phyloP scores from a whole-genome alignment of 2,329 filamentous ascomycete species.

The Pseudodiploospora longispora region DNA sequence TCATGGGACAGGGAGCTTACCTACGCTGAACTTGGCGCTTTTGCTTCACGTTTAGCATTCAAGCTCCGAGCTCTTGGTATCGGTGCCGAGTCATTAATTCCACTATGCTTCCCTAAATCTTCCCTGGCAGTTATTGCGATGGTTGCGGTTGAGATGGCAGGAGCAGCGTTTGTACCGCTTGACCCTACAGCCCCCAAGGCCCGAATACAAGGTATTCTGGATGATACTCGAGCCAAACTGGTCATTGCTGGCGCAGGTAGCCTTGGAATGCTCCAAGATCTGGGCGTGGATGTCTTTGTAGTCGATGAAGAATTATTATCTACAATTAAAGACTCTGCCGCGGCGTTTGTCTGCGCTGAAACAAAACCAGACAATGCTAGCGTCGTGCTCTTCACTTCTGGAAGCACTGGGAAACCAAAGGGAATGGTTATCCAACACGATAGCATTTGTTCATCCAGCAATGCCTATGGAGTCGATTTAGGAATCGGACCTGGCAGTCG shows the following conservation, averaged over 20 bases:
- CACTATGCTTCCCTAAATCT: constrained; percentile 42
- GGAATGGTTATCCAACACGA: constrained; percentile 46
- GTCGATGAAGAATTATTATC: constrained; percentile 27
- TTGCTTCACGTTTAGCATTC: constrained; percentile 1
- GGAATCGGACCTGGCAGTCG: constrained; percentile 32
- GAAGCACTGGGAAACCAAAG: constrained; percentile 57
- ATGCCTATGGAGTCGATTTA: constrained; percentile 32
- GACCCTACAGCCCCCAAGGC: constrained; percentile 38
- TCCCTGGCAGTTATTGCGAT: constrained; percentile 36
- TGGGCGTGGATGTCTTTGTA: constrained; percentile 24
- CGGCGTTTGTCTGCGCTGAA: constrained; percentile 18
- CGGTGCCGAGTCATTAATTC: constrained; percentile 19
- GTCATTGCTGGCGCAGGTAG: constrained; percentile 22
- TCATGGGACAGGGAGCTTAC: constrained; percentile 6
- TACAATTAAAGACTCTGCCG: constrained; percentile 20
- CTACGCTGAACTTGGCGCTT: constrained; percentile 1
- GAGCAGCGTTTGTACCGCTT: constrained; percentile 37
- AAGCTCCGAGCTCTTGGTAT: no score
- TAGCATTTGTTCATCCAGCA: constrained; percentile 36
- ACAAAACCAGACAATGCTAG: constrained; percentile 22
- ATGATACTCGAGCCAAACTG: constrained; percentile 30
- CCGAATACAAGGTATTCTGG: constrained; percentile 34
- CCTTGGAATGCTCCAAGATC: background rate
- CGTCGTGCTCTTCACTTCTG: constrained; percentile 58
- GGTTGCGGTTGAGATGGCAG: constrained; percentile 39